Evolutionary conservation across 495 filamentous ascomycete species (phyloP).

Genomic region (Hypoxylon fuscum): DNA sequence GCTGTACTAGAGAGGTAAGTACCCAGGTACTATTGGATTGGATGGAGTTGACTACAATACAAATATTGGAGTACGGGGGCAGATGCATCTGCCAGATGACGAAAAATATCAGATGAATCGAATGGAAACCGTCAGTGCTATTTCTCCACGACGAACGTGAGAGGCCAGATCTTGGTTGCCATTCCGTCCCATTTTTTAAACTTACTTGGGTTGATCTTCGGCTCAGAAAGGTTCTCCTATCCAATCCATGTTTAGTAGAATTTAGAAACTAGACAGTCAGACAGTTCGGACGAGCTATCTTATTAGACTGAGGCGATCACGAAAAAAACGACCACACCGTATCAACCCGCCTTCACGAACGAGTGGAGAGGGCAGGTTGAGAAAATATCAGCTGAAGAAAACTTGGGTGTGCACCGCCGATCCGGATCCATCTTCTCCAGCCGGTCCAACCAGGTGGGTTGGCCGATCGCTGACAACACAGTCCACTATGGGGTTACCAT

Average conservation of each 20-base stretch:
- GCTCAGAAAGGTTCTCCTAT: too few relatives aligned
- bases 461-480: slow-evolving; percentile 20
- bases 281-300: too few relatives aligned
- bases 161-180: background rate
- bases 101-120: background rate
- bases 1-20: background rate
- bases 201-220: background rate
- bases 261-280: background rate
- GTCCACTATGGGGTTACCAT: slow-evolving; percentile 21
- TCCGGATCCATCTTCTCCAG: slow-evolving; percentile 9
- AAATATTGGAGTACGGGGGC: too few relatives aligned
- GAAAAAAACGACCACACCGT: background rate
- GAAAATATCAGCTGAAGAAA: slow-evolving; percentile 2
- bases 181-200: background rate
- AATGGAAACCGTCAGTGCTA: background rate
- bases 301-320: background rate
- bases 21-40: too few relatives aligned
- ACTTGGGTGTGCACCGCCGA: too few relatives aligned
- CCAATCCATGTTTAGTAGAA: background rate
- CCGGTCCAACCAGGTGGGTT: slow-evolving; percentile 3
- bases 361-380: background rate
- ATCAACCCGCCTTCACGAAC: background rate
- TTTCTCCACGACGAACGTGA: background rate
- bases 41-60: too few relatives aligned
- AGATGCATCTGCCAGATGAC: too few relatives aligned